These are phyloP conservation scores for Rhizoclosmatium sp. DNA, from an alignment of 192 early-diverging fungal species.

Conservation along the genomic window DNA sequence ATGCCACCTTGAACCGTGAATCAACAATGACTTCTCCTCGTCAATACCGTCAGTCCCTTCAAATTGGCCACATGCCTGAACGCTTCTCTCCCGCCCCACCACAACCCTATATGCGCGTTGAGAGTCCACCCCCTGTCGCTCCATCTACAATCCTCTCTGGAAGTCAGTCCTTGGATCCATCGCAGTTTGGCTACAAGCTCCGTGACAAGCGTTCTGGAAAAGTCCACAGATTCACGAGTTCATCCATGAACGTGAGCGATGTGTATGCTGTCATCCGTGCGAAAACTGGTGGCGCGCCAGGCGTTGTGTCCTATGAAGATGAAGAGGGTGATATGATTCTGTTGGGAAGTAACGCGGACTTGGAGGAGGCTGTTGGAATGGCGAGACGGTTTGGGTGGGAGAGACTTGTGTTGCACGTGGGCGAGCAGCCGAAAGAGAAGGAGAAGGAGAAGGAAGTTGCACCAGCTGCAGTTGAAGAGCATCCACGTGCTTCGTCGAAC, in stretches of 20 bases:
- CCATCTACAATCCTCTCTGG: constrained; percentile 22
- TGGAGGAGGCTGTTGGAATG: constrained; percentile 84
- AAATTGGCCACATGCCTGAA: not conserved
- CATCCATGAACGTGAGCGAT: constrained; percentile 28
- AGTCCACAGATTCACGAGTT: constrained; percentile 48
- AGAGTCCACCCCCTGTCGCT: constrained; percentile 2
- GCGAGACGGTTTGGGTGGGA: constrained; percentile 79
- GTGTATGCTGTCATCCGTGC: constrained; percentile 9
- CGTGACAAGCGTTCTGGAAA: constrained; percentile 37
- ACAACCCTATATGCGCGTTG: not conserved
- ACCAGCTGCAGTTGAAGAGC: not conserved
- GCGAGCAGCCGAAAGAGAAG: not conserved
- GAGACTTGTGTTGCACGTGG: constrained; percentile 73
- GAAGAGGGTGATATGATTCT: constrained; percentile 90
- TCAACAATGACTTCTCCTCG: not conserved
- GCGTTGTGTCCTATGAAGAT: constrained; percentile 72
- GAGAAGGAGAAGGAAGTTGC: not conserved
- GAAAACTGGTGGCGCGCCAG: constrained; percentile 18
- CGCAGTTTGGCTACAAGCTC: constrained; percentile 49
- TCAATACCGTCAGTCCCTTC: not conserved
- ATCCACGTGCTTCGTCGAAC: not conserved
- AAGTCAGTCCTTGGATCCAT: not conserved
- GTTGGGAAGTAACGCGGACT: constrained; percentile 78
- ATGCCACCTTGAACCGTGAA: not conserved
- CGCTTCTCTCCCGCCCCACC: not conserved